Percentiles rank a stretch among this genome's conserved stretches.
These are phyloP conservation scores for Vigna angularis DNA, from an alignment of 306 rosid species.

Conservation along the genomic window DNA sequence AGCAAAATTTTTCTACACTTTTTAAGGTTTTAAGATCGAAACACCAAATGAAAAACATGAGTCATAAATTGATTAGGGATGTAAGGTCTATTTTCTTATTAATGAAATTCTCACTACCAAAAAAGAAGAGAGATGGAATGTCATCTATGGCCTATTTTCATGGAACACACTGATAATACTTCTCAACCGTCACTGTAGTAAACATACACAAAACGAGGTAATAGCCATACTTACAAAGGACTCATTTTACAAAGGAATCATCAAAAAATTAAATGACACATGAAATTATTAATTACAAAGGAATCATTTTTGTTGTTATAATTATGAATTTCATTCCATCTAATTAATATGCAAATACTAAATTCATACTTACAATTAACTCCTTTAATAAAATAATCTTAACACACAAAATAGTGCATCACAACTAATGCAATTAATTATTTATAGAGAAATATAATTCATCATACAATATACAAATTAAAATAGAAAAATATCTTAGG, in stretches of 20 bases:
- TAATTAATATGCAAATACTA: background rate
- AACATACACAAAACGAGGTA: constrained; percentile 46
- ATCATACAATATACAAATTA: background rate
- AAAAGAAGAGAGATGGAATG: constrained; percentile 36
- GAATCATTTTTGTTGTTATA: background rate
- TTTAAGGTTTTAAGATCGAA: too few species aligned
- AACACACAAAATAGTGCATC: background rate
- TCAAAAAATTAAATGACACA: background rate
- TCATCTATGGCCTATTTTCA: constrained; percentile 40
- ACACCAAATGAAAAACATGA: background rate
- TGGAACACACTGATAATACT: constrained; percentile 45
- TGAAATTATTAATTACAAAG: background rate
- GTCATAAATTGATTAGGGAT: constrained; percentile 4
- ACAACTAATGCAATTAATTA: background rate
- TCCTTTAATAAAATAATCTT: background rate
- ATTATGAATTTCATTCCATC: background rate
- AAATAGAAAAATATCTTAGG: background rate
- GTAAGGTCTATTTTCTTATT: constrained; percentile 12
- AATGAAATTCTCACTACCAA: constrained; percentile 8
- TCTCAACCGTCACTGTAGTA: constrained; percentile 35
- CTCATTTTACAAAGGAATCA: too few species aligned
- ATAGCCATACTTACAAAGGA: too few species aligned
- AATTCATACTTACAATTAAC: background rate
- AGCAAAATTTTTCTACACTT: too few species aligned
- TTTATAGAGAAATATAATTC: background rate